Evolutionary conservation across 2,329 filamentous ascomycete species (phyloP).

Genomic region (Paraphoma sp.): DNA sequence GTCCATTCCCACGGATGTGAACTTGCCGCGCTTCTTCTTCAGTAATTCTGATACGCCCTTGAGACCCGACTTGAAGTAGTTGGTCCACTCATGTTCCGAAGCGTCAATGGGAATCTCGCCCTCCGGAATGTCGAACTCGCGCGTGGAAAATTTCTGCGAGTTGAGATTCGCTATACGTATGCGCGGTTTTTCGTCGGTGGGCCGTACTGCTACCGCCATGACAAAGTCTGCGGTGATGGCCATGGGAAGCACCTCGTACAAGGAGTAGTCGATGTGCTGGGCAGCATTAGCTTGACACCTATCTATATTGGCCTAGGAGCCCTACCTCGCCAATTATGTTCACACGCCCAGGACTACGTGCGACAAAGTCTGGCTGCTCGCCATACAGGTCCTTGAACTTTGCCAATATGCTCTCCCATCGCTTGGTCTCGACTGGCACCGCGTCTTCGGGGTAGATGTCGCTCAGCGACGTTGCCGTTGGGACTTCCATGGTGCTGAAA

Average conservation of each 20-base stretch:
- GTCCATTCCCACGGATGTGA: conserved; percentile 79
- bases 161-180: conserved; percentile 84
- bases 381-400: conserved; percentile 76
- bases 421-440: conserved; percentile 68
- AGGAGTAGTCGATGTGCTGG: conserved; percentile 93
- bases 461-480: conserved; percentile 74
- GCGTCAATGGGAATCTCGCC: conserved; percentile 74
- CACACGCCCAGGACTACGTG: conserved; percentile 90
- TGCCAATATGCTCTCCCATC: conserved; percentile 78
- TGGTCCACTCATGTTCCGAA: conserved; percentile 89
- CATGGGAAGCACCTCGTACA: conserved; percentile 96
- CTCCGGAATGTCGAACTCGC: conserved; percentile 74
- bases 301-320: too few species aligned
- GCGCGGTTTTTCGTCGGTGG: conserved; percentile 61
- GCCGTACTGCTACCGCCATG: conserved; percentile 73
- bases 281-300: conserved; percentile 18
- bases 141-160: conserved; percentile 74
- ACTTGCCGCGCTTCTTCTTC: conserved; percentile 68
- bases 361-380: conserved; percentile 76
- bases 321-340: conserved; percentile 90
- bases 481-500: conserved; percentile 60
- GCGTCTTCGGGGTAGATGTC: conserved; percentile 85
- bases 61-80: conserved; percentile 96
- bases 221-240: conserved; percentile 91
- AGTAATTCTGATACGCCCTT: conserved; percentile 81